These are phyloP conservation scores for Scedosporium apiospermum DNA, from an alignment of 2,329 filamentous ascomycete species.

Conservation along the genomic window DNA sequence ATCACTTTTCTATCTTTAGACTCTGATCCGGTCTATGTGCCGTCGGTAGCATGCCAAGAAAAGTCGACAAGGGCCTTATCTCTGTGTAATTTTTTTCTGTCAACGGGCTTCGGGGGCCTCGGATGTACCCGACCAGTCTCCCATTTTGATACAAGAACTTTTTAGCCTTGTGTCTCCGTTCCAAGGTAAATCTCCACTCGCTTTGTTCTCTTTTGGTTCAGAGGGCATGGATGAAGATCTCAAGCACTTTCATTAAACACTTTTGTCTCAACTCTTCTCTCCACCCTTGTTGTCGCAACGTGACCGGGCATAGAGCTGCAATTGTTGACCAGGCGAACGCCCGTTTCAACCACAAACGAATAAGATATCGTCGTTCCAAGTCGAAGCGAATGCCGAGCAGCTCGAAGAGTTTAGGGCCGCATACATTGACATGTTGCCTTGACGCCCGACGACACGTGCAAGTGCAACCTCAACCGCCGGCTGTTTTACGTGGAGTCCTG, in stretches of 20 bases:
- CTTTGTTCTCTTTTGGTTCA: not conserved
- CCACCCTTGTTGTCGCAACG: not conserved
- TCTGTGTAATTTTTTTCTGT: not conserved
- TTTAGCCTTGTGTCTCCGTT: not conserved
- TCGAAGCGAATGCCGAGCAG: not conserved
- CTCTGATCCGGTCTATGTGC: not conserved
- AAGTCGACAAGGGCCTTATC: not conserved
- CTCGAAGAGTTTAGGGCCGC: not conserved
- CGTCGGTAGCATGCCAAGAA: not conserved
- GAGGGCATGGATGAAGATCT: not conserved
- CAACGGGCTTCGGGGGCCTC: not conserved
- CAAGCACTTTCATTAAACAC: not conserved
- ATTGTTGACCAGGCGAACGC: not conserved
- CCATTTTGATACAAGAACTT: not conserved
- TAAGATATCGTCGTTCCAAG: not conserved
- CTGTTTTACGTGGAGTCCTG: not conserved
- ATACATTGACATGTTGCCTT: not conserved
- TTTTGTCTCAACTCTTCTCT: not conserved
- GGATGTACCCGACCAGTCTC: not conserved
- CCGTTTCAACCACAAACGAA: not conserved
- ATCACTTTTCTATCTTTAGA: not conserved
- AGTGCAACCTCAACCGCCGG: not conserved
- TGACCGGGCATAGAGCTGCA: not conserved
- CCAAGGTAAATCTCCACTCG: not conserved
- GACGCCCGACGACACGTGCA: not conserved